A percentile compares a stretch with the other conserved stretches of the same genome.
Evolutionary conservation across 257 asterid genomes (phyloP).

Genomic region (Solanum habrochaites): DNA sequence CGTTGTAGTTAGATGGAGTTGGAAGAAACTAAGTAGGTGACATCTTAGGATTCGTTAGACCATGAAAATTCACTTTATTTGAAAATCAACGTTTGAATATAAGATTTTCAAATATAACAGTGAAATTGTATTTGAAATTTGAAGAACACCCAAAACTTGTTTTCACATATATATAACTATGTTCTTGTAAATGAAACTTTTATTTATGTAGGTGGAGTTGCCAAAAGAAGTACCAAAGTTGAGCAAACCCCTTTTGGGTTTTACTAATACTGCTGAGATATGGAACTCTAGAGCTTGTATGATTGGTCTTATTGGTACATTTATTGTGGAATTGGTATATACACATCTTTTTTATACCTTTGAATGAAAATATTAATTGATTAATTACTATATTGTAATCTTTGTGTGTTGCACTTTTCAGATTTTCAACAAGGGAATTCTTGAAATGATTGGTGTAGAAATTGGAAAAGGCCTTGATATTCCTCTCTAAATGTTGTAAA

Average conservation of each 20-base stretch:
- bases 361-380: no score
- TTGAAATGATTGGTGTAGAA: conserved; percentile 70
- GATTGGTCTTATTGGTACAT: conserved; percentile 63
- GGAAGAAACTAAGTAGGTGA: no score
- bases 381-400: background rate
- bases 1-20: no score
- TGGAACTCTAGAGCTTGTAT: conserved; percentile 93
- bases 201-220: conserved; percentile 37
- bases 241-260: conserved; percentile 57
- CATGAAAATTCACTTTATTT: background rate
- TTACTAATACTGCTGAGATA: conserved; percentile 71
- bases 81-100: background rate
- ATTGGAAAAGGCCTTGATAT: conserved; percentile 90
- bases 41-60: background rate
- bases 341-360: no score
- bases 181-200: background rate
- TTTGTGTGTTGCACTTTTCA: conserved; percentile 7
- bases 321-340: conserved; percentile 68
- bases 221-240: conserved; percentile 68
- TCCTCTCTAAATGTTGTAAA: conserved; percentile 43
- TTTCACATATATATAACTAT: no score
- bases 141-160: background rate
- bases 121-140: background rate
- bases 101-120: no score
- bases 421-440: conserved; percentile 76